Base-by-base conservation (phyloP, 805 yeast genomes). In the Diddensiella caesifluorescens region DNA sequence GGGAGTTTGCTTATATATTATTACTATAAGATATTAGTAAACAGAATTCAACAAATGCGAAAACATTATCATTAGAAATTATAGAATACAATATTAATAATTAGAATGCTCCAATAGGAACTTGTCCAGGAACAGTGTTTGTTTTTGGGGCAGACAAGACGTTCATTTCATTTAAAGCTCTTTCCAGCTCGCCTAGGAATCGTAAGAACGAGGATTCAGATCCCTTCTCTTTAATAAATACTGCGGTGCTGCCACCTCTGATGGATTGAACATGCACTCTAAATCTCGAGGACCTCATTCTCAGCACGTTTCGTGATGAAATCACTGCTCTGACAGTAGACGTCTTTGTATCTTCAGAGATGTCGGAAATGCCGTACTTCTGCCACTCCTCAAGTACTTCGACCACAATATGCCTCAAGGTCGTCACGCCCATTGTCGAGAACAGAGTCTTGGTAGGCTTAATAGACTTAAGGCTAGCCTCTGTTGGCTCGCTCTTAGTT, bases 371-470 rank as follows among this genome's bases (percentile, higher is more conserved):
- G 3, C 70, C 70, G 30, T 62, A 62, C 42, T 57, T 54, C 38
- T 55, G 47, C 70, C 70, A 66, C 18, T 56, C 62, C 28, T 51
- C 51, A 22, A 65, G 49, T 6, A 61, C 48, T 31, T 53, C 59
- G 10, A 57, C 47, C 15, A 65, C 44, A 9, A 54, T 51, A n/a
- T 51, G 55, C 7, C 58, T 52, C 22, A 64, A 55, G 32, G 54
- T 52, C 15, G 50, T 47, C 22, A 53, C 51, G 12, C 50, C 42
- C 40, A 60, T 44, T 5, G 49, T 42, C 4, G 65, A 55, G 26
- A 51, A 48, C 10, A 64, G 46, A 2, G 56, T 45, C 45, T 54
- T 53, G 13, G 53, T 48, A 12, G 43, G 38, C 35, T 39, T 27
- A 13, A 19, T 21, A 38, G 29, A 9, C 16, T 26, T 21, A 13